Evolutionary conservation across 78 protist genomes (phyloP), one percentile per base, ranked within the genome.

Genomic region (Fonticula alba): DNA sequence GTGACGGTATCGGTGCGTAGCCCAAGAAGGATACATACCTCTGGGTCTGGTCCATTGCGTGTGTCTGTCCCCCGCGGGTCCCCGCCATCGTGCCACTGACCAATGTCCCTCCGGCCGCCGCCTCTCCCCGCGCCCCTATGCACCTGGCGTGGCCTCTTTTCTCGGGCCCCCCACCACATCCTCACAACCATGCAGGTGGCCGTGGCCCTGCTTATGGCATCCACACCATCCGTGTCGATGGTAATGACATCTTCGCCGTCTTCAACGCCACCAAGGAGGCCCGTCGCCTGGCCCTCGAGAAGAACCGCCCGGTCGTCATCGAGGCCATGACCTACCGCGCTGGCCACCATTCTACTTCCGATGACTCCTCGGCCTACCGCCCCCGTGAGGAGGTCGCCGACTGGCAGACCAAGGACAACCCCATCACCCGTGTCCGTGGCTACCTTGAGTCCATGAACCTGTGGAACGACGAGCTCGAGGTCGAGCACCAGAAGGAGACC

Each of bases 181-280:
- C 27, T 26, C 27, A 19, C 9, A 19, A 20, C 20, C 7, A 9
- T 6, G 0, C 63, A 66, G 86, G 74, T 4, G 76, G 82, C 35
- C 78, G 92, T 33, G 95, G 85, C 22, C 35, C 56, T 1, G 95
- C 82, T 1, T 86, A 84, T 27, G 95, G 95, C 33, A 74, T 86
- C 58, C 75, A 64, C 40, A 64, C 86, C 5, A 68, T 90, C 40
- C 76, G 97, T 19, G 91, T 91, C 41, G 97, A 91, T 65, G 97
- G 97, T 35, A 91, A 87, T 64, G 97, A 91, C 62, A 60, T 79
- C 31, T 79, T 86, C 62, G 96, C 94, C 13, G 96, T 91, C 6
- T 74, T 81, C 76, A 71, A 73, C 46, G 93, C 80, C 0, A 72
- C 79, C 10, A 72, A 76, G 69, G 61, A 19, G 11, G 94, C 94